These are phyloP conservation scores for Terfezia claveryi DNA, from an alignment of 495 filamentous ascomycete genomes.

Conservation along the genomic window DNA sequence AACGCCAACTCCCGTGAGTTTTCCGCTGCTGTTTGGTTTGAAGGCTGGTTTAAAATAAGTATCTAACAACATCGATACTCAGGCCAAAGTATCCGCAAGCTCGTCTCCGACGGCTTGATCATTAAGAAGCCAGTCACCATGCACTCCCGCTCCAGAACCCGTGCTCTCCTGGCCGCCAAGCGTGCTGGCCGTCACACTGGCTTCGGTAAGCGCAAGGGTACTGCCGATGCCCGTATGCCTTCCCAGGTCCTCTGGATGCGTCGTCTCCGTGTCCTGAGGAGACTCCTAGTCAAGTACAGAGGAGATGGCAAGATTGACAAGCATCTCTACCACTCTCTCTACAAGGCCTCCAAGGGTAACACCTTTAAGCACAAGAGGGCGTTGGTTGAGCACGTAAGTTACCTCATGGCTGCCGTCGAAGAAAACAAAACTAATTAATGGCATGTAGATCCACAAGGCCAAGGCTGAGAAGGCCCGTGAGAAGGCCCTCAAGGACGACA, in stretches of 20 bases:
- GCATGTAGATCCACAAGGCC: constrained; percentile 80
- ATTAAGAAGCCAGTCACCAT: constrained; percentile 99
- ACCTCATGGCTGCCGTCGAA: constrained; percentile 1
- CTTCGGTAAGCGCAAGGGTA: constrained; percentile 99
- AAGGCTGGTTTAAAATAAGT: background rate
- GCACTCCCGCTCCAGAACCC: constrained; percentile 92
- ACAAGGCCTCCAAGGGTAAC: constrained; percentile 99
- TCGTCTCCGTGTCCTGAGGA: constrained; percentile 94
- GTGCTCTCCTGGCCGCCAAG: constrained; percentile 72
- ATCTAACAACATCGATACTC: background rate
- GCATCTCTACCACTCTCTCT: constrained; percentile 99
- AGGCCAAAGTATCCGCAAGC: constrained; percentile 94
- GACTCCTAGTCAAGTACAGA: constrained; percentile 97
- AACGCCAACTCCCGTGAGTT: constrained; percentile 86
- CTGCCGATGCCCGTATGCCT: constrained; percentile 97
- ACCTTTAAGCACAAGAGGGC: constrained; percentile 99
- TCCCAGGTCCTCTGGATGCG: constrained; percentile 98
- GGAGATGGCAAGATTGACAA: constrained; percentile 99
- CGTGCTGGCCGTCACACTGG: constrained; percentile 88
- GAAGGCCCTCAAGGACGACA: constrained; percentile 87
- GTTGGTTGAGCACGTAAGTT: constrained; percentile 95
- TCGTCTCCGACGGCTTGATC: constrained; percentile 98
- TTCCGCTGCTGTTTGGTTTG: background rate
- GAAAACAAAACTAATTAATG: too few species aligned
- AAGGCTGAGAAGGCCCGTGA: constrained; percentile 98